These are phyloP conservation scores for Purpureocillium takamizusanense DNA, from an alignment of 2,329 filamentous ascomycete species.

Conservation along the genomic window DNA sequence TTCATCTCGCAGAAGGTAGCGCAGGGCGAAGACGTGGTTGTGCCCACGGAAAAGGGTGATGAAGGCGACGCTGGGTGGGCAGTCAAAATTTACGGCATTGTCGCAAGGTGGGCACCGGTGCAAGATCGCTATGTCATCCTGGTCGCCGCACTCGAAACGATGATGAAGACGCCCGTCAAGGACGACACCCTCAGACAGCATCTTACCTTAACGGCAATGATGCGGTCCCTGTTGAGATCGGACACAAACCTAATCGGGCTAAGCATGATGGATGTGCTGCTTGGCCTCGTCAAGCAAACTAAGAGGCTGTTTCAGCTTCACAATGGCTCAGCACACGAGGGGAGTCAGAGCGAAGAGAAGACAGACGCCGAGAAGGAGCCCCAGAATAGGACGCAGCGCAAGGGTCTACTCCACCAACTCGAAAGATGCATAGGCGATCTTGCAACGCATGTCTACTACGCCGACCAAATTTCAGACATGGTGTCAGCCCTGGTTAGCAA, in stretches of 20 bases:
- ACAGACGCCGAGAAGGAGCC: constrained; percentile 22
- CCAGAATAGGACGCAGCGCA: constrained; percentile 35
- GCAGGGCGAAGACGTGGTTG: constrained; percentile 36
- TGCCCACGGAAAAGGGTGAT: constrained; percentile 37
- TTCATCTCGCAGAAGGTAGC: constrained; percentile 59
- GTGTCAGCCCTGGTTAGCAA: constrained; percentile 69
- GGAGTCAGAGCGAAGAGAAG: constrained; percentile 22
- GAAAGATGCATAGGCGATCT: constrained; percentile 83
- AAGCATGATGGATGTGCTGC: constrained; percentile 89
- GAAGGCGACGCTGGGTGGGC: constrained; percentile 61
- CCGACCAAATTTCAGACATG: constrained; percentile 94
- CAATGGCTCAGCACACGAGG: constrained; percentile 23
- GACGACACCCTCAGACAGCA: constrained; percentile 68
- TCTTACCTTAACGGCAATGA: constrained; percentile 65
- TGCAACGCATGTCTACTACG: constrained; percentile 93
- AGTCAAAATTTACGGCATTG: constrained; percentile 68
- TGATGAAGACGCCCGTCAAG: constrained; percentile 58
- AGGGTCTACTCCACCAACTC: constrained; percentile 59
- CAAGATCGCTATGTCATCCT: constrained; percentile 91
- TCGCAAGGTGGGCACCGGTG: constrained; percentile 82
- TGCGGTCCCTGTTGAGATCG: constrained; percentile 75
- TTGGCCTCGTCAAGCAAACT: constrained; percentile 78
- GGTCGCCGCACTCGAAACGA: constrained; percentile 67
- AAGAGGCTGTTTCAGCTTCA: constrained; percentile 64
- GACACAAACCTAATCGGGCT: constrained; percentile 90